phyloP scores from a whole-genome alignment of 805 yeast species.

The Starmerella sirachaensis region DNA sequence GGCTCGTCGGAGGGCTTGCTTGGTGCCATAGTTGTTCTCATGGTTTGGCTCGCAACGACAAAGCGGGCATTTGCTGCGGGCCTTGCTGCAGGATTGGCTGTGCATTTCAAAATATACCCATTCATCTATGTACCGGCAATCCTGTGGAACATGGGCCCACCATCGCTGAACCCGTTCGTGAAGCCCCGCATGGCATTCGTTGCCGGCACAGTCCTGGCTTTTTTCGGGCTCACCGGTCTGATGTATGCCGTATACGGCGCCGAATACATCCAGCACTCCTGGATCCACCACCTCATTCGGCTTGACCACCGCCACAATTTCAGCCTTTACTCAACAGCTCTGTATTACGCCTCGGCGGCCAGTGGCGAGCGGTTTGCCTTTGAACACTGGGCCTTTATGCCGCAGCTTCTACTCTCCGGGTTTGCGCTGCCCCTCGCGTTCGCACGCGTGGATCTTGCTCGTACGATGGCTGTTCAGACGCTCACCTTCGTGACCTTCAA shows the following conservation, averaged over 20 bases:
- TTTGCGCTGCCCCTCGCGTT: constrained; percentile 45
- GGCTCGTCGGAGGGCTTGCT: constrained; percentile 88
- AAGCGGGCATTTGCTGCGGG: constrained; percentile 32
- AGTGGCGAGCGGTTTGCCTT: constrained; percentile 19
- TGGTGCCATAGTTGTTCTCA: constrained; percentile 59
- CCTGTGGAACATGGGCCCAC: constrained; percentile 34
- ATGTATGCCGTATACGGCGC: constrained; percentile 65
- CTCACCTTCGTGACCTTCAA: constrained; percentile 66
- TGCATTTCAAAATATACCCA: constrained; percentile 89
- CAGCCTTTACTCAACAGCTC: constrained; percentile 66
- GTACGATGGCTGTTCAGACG: constrained; percentile 62
- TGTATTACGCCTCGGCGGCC: constrained; percentile 32
- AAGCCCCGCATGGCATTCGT: constrained; percentile 34
- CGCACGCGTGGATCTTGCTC: constrained; percentile 34
- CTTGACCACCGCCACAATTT: constrained; percentile 93
- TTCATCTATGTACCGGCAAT: constrained; percentile 73
- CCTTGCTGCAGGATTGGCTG: constrained; percentile 55
- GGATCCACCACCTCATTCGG: constrained; percentile 69
- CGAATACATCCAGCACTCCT: constrained; percentile 66
- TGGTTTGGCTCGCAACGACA: constrained; percentile 37
- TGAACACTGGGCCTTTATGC: constrained; percentile 55
- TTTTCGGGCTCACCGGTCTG: constrained; percentile 36
- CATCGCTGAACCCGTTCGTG: constrained; percentile 29
- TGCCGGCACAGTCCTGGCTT: constrained; percentile 33
- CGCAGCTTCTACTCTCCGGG: constrained; percentile 57